These are phyloP conservation scores for Paradendryphiella salina DNA, from an alignment of 2,329 filamentous ascomycete species.

Conservation along the genomic window DNA sequence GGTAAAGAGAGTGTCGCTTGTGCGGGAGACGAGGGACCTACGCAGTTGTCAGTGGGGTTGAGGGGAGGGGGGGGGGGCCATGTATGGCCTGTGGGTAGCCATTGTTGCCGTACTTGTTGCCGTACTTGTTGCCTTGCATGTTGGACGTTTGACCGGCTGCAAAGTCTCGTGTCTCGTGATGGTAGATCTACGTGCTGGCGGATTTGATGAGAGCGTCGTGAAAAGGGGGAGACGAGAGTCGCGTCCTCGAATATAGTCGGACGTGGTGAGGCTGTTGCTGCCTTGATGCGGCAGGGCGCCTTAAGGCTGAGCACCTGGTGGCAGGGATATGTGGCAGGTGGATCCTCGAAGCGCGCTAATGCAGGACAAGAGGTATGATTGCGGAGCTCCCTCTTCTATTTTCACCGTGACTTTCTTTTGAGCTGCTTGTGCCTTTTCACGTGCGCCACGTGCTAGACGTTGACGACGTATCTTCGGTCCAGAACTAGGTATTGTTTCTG, in stretches of 20 bases:
- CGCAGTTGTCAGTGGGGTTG: conserved; percentile 1
- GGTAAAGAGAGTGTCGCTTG: conserved; percentile 30
- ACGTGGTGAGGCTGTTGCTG: conserved; percentile 5
- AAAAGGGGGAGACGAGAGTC: background rate
- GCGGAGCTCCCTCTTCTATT: background rate
- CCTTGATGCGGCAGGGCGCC: conserved; percentile 1
- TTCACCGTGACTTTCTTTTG: background rate
- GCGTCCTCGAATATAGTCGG: background rate
- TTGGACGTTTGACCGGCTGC: background rate
- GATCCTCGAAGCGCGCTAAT: conserved; percentile 19
- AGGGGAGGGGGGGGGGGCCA: background rate
- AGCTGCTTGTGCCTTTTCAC: no score
- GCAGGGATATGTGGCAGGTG: conserved; percentile 12
- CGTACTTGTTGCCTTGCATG: conserved; percentile 12
- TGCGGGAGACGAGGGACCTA: conserved; percentile 10
- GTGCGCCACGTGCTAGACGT: no score
- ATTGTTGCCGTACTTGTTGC: no score
- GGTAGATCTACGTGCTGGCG: no score
- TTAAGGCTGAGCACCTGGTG: background rate
- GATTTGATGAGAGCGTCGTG: no score
- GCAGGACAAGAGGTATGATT: conserved; percentile 12
- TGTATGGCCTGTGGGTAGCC: background rate
- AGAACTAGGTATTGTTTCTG: no score
- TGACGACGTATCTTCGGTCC: no score
- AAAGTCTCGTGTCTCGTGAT: background rate